Evolutionary conservation across 306 rosid species (phyloP).

Genomic region (Glycine soja): DNA sequence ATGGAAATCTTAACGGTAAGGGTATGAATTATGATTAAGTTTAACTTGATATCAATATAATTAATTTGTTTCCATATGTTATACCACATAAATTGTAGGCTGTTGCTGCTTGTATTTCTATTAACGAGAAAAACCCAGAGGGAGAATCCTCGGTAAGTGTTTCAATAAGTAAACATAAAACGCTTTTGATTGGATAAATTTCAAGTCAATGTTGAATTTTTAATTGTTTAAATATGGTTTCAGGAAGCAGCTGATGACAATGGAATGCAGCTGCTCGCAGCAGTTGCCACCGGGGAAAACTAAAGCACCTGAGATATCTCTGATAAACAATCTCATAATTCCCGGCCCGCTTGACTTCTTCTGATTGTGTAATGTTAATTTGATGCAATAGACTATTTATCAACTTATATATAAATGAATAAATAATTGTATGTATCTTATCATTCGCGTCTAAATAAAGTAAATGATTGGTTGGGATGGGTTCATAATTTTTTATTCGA

Average conservation of each 20-base stretch:
- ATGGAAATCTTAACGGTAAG: conserved; percentile 24
- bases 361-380: not conserved
- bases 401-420: not conserved
- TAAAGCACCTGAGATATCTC: not conserved
- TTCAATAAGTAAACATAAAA: not conserved
- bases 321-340: too few relatives aligned
- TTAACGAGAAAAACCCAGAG: not conserved
- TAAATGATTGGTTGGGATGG: too few relatives aligned
- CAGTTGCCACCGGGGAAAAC: not conserved
- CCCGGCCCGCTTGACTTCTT: too few relatives aligned
- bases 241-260: conserved; percentile 21
- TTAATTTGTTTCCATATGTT: not conserved
- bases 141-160: conserved; percentile 13
- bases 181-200: not conserved
- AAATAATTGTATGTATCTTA: not conserved
- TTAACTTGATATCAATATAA: not conserved
- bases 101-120: conserved; percentile 34
- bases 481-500: too few relatives aligned
- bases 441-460: not conserved
- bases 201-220: not conserved
- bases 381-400: not conserved
- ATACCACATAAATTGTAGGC: conserved; percentile 21
- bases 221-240: not conserved
- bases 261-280: conserved; percentile 34
- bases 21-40: conserved; percentile 3